These are phyloP conservation scores for Arthroderma sp. DNA, from an alignment of 2,329 filamentous ascomycete genomes.

Conservation along the genomic window DNA sequence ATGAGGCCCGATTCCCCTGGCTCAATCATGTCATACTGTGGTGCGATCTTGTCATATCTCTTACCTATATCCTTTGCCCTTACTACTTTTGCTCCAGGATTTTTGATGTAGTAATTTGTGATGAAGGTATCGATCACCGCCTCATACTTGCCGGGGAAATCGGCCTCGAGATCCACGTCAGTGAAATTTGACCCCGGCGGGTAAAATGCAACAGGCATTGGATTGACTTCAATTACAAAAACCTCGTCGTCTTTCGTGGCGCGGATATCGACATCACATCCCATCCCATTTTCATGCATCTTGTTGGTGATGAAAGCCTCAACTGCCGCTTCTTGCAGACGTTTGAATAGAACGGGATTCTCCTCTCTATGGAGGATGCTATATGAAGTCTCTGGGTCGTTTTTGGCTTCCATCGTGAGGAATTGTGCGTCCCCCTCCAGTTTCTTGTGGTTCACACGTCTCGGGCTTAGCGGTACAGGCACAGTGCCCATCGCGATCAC, in stretches of 20 bases:
- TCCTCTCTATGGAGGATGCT: slow-evolving; percentile 9
- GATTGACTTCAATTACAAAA: slow-evolving; percentile 16
- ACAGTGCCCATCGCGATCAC: slow-evolving; percentile 13
- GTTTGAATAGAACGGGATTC: slow-evolving; percentile 11
- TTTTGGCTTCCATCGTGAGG: slow-evolving; percentile 15
- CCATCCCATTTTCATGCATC: slow-evolving; percentile 12
- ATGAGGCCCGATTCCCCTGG: neutral
- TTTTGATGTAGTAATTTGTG: slow-evolving; percentile 12
- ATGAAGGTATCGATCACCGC: slow-evolving; percentile 15
- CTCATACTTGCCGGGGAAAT: slow-evolving; percentile 12
- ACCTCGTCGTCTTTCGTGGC: slow-evolving; percentile 9
- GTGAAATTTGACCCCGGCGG: slow-evolving; percentile 9
- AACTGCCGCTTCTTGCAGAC: slow-evolving; percentile 13
- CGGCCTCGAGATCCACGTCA: slow-evolving; percentile 8
- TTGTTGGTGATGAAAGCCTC: slow-evolving; percentile 12
- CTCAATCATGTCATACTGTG: slow-evolving; percentile 2
- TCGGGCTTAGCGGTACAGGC: slow-evolving; percentile 11
- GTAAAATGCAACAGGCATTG: slow-evolving; percentile 13
- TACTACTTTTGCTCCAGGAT: neutral
- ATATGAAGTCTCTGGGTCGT: slow-evolving; percentile 11
- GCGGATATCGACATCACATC: slow-evolving; percentile 15
- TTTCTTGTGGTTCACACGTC: neutral
- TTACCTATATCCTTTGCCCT: neutral
- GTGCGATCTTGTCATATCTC: neutral
- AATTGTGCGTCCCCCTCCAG: slow-evolving; percentile 7